Base-by-base conservation (phyloP, 768 basidiomycete species). In the Hypsizygus marmoreus region DNA sequence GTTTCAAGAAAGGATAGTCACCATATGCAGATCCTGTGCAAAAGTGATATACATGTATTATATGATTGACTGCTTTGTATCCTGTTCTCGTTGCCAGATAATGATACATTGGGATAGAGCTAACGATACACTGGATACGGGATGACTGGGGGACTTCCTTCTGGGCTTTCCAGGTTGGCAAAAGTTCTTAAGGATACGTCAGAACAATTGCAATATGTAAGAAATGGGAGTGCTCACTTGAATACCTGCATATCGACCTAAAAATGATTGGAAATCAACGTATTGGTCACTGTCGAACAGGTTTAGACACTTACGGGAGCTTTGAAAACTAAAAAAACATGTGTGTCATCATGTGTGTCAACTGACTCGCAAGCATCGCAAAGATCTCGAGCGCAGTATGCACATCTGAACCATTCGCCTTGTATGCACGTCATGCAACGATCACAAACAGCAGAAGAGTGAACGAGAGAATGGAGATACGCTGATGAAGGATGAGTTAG, bases 381-480 rank as follows among this genome's bases (percentile, higher is more conserved):
- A n/a, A 95, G 70, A 61, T 97, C 95, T 54, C 80, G 84, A 5
- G 77, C 76, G 59, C 94, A 97, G 59, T 92, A 91, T 4, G 82
- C 91, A 58, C 95, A 97, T 54, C 88, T 80, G 66, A 85, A 88
- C 95, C 95, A 97, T 54, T 82, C 80, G 12, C 95, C 95, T n/a
- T 73, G 68, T 43, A 97, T 95, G 39, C 75, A 77, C 19, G 75
- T 77, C 73, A 92, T 81, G 63, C 95, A 95, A 34, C 84, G 80
- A 67, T 97, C 95, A 55, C 95, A 97, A 5, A 92, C 65, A 5
- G 92, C 88, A 16, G 77, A 69, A 3, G 70, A 58, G 61, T 94
- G 91, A 33, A 73, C 56, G 13, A 94, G 71, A 25, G 68, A 61
- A 12, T 65, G 64, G 9, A 92, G 72, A 63, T 91, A 91, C 30